Base-by-base conservation (phyloP, 805 yeast species). In the Candida morakotiae region DNA sequence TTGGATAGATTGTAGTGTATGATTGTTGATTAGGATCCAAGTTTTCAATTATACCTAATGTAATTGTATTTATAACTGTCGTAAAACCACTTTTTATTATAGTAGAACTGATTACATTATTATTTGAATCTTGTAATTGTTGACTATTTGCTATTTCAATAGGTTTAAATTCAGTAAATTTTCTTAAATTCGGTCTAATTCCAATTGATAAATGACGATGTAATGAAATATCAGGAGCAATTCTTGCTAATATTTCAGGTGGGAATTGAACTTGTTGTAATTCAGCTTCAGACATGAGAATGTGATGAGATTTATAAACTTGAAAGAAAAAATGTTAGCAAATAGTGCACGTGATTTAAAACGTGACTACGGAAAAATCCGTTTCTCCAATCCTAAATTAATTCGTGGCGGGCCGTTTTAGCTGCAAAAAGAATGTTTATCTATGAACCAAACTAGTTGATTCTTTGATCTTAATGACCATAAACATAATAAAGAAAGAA, bases 151-250 rank as follows among this genome's bases (percentile, higher is more conserved):
- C 60, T 17, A 78, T 57, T 9, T 62, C 53, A 2, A 84, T 59
- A 2, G 78, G 70, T 46, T 83, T 77, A 59, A 84, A 84, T 60
- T 89, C 96, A 47, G 75, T 75, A 50, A 81, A 77, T 23, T 71
- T 69, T 31, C 96, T 73, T 34, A 81, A 60, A 32, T 80, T 76
- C 8, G 96, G 96, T 44, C 97, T 79, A 16, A 83, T 52, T 0
- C 93, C 91, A 14, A 78, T 64, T 14, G 82, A 73, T 11, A 89
- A 56, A 56, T 87, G 95, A 52, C 94, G 74, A 53, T 84, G 83
- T 30, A 89, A 67, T 4, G 91, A 83, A 10, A 85, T 55, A 39
- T 87, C 95, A 1, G 97, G 96, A 2, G 94, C 87, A 25, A 89
- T 75, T 36, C 93, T 67, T 1, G 93, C 88, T 29, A 89, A 65